Evolutionary conservation across 345 rosid species (phyloP), one percentile per base, ranked within the genome.

Genomic region (Citrus cavaleriei): DNA sequence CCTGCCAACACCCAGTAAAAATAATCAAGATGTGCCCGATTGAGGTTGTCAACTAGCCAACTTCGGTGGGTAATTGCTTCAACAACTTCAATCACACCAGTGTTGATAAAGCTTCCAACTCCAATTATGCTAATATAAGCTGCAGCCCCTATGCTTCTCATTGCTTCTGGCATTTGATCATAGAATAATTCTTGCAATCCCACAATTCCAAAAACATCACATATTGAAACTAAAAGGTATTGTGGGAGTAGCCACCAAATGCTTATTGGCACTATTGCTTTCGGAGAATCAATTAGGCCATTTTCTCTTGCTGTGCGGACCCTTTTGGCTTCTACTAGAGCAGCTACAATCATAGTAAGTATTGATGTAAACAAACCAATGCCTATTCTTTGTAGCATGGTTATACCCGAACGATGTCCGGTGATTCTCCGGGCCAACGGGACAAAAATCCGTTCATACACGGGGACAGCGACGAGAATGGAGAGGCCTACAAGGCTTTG

Each of bases 91-190:
- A 93, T 93, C 21, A 93, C 84, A 9, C 79, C 89, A 5, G 80
- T 90, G 72, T 91, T 95, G 28, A 89, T 14, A 59, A 95, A 91
- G 86, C 96, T 95, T 49, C 99, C 98, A 25, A 89, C 80, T 72
- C 98, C 99, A 24, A 86, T 78, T 3, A 91, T 81, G 54, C 94
- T 86, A 2, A 93, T 80, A 62, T 87, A 86, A 0, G 89, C 91
- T 0, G 98, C 98, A 2, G 99, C 99, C 9, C 98, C 99, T 14
- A 93, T 57, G 77, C 98, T 95, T 83, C 99, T 86, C 97, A 92
- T 88, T 4, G 70, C 66, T 59, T 87, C 95, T 0, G 99, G 99
- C 93, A 95, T 85, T 78, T 95, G 95, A 79, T 89, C 95, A 74
- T 95, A 95, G 87, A 93, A 95, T 84, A 95, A 49, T 84, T 93